Conservation (phyloP, 2,329 filamentous ascomycete genomes). For the Ceratocystis huliohia region DNA sequence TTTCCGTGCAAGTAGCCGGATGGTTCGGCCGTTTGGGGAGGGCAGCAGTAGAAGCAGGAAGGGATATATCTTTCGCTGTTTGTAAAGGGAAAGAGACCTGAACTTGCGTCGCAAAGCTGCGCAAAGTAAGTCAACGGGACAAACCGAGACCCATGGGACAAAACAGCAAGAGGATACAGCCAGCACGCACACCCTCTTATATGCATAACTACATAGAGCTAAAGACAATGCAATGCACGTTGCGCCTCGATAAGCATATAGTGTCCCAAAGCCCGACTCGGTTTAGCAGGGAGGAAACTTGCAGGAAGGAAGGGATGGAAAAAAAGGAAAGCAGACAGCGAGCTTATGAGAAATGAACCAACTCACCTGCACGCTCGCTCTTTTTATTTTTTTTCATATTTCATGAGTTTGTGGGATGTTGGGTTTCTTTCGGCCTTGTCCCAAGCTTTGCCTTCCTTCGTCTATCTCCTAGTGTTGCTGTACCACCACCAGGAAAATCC, state of each 20-base stretch:
- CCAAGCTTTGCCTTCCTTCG: background rate
- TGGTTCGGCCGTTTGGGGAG: background rate
- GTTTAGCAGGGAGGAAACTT: background rate
- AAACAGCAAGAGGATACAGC: background rate
- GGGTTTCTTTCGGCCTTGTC: background rate
- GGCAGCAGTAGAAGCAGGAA: background rate
- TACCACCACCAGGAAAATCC: background rate
- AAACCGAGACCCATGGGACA: background rate
- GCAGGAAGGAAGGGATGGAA: background rate
- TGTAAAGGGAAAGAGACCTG: background rate
- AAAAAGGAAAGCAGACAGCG: background rate
- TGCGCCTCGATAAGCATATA: background rate
- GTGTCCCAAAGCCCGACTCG: background rate
- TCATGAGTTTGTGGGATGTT: background rate
- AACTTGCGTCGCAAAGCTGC: background rate
- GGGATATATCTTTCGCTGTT: background rate
- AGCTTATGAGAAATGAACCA: background rate
- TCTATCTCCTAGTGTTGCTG: background rate
- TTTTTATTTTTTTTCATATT: background rate
- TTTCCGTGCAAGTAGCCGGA: constrained; percentile 1
- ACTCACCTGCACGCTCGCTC: too few species aligned
- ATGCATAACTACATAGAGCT: background rate
- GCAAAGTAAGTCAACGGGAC: too few species aligned
- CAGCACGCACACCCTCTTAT: background rate
- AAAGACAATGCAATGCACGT: background rate